phyloP scores from a whole-genome alignment of 768 basidiomycete genomes.

The Hemileccinum rubropunctum region DNA sequence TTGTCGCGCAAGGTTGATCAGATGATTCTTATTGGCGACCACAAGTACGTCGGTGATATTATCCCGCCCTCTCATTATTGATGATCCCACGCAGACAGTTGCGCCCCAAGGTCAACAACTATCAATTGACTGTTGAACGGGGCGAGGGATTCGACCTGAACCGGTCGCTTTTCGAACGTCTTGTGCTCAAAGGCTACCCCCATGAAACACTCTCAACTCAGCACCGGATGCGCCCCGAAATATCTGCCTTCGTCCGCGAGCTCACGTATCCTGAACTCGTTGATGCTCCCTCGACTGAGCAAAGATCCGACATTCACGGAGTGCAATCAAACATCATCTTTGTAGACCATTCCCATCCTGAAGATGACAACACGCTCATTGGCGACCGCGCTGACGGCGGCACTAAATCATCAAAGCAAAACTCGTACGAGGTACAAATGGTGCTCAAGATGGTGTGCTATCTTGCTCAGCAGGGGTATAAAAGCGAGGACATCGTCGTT shows the following conservation, averaged over 20 bases:
- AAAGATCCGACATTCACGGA: slow-evolving; percentile 51
- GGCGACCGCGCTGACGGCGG: slow-evolving; percentile 45
- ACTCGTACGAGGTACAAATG: slow-evolving; percentile 58
- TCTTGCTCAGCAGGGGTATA: slow-evolving; percentile 66
- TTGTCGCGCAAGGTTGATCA: slow-evolving; percentile 45
- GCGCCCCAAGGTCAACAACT: slow-evolving; percentile 70
- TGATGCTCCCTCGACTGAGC: slow-evolving; percentile 49
- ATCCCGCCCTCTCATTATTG: neutral
- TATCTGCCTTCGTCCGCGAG: slow-evolving; percentile 56
- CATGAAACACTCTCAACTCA: slow-evolving; percentile 55
- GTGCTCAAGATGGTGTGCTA: slow-evolving; percentile 63
- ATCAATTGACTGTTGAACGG: slow-evolving; percentile 62
- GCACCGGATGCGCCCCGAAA: slow-evolving; percentile 75
- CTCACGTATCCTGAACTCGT: slow-evolving; percentile 67
- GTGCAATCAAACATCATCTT: slow-evolving; percentile 60
- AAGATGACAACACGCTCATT: slow-evolving; percentile 43
- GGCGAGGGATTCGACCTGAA: slow-evolving; percentile 69
- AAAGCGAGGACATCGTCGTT: slow-evolving; percentile 58
- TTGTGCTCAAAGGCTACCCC: slow-evolving; percentile 58
- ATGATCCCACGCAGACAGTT: slow-evolving; percentile 46
- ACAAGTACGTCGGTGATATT: slow-evolving; percentile 46
- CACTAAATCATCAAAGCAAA: slow-evolving; percentile 55
- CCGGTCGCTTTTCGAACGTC: slow-evolving; percentile 63
- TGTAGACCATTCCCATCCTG: slow-evolving; percentile 54
- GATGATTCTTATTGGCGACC: slow-evolving; percentile 67